Percentiles rank a stretch among this genome's conserved stretches.
Conservation (phyloP, 2,329 filamentous ascomycete species). For the Arthroderma sp. region DNA sequence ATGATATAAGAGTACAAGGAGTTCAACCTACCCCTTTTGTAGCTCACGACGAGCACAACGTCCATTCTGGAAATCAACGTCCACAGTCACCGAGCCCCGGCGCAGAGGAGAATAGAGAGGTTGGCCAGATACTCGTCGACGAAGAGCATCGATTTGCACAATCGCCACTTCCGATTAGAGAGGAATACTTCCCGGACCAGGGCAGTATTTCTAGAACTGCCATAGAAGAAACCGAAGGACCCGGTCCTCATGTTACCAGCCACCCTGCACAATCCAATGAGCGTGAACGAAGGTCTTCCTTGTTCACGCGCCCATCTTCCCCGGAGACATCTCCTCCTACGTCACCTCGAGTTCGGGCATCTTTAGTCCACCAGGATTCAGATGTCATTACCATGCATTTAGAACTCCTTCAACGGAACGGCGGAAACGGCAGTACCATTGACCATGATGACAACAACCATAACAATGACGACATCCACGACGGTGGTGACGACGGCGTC, state of each 20-base stretch:
- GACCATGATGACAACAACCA: constrained; percentile 11
- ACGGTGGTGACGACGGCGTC: constrained; percentile 10
- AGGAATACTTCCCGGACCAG: constrained; percentile 13
- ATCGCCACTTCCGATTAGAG: constrained; percentile 26
- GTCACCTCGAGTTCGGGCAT: constrained; percentile 30
- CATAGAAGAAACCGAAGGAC: constrained; percentile 4
- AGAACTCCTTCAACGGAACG: constrained; percentile 19
- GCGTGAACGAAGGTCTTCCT: constrained; percentile 12
- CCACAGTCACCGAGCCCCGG: no score
- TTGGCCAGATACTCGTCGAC: constrained; percentile 14
- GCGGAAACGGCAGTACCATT: no score
- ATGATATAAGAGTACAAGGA: no score
- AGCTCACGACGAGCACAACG: no score
- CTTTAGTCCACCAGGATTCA: constrained; percentile 30
- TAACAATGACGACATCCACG: constrained; percentile 15
- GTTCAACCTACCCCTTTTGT: no score
- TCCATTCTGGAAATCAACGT: no score
- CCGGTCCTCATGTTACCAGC: neutral
- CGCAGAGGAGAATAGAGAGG: constrained; percentile 5
- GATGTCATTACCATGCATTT: constrained; percentile 34
- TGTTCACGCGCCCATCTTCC: constrained; percentile 28
- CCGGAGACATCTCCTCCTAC: constrained; percentile 28
- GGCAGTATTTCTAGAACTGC: constrained; percentile 14
- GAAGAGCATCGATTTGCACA: constrained; percentile 27
- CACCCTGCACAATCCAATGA: constrained; percentile 2